Base-by-base conservation (phyloP, 306 rosid genomes). In the Mimosa pudica region DNA sequence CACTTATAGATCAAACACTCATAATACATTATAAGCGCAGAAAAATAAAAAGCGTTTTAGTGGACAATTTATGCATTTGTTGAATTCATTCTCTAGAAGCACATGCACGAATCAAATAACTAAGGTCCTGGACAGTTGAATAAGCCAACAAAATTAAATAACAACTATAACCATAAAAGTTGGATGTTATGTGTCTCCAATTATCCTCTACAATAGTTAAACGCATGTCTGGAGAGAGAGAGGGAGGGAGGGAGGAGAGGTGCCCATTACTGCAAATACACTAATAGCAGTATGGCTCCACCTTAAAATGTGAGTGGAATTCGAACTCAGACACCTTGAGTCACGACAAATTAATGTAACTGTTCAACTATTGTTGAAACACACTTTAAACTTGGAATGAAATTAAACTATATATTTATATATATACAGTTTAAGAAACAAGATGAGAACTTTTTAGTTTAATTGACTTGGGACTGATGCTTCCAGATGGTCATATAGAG, bases 241-340 rank as follows among this genome's bases (percentile, higher is more conserved):
- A n/a, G 63, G 18, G 63, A n/a, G 12, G n/a, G 61, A 55, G 61
- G 7, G 20, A 17, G 61, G 7, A 9, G n/a, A 16, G 54, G 55
- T 10, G 52, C 38, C 3, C 55, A 48, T 69, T 68, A 68, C 24
- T 68, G 9, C 51, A n/a, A 68, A 68, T 35, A 41, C 52, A 68
- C 24, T 4, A 5, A 8, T 57, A 7, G 36, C 35, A 11, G 52
- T 33, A 68, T 47, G 73, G 52, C 73, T 68, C 73, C 73, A 42
- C 52, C 48, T 66, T 36, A 2, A 69, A 18, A 45, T 69, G 55
- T 45, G 32, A 69, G 73, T 69, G 73, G 55, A 20, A 69, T 45
- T 68, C 17, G 36, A 69, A 69, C 55, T 69, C 73, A 69, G 73
- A 42, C 30, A 42, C 30, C 10, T 42, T 68, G 73, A 44, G 51